Base-by-base conservation (phyloP, 2,329 filamentous ascomycete genomes). In the Phyllosticta ampelicida region DNA sequence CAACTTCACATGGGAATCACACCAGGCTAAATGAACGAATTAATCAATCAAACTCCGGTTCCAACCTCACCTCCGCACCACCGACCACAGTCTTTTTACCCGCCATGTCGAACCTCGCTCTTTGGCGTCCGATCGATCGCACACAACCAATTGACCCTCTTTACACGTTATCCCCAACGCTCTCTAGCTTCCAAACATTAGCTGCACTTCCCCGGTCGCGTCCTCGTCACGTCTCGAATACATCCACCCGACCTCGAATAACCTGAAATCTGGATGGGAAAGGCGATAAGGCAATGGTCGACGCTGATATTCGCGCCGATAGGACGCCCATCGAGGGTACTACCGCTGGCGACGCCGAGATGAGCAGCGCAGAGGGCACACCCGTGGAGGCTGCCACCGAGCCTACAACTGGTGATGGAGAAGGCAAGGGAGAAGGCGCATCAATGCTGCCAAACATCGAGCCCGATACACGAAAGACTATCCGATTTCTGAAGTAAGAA, bases 291-390 rank as follows among this genome's bases (percentile, higher is more conserved):
- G 18, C 48, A 16, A 66, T 71, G 70, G 69, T 66, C 60, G 68
- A 71, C 53, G 53, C 61, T 9, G 67, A 68, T 55, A 20, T 53
- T n/a, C 62, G 67, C 11, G 53, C 50, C 13, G 52, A 56, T 36
- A 62, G 65, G 19, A 69, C 64, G 20, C 66, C 68, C 1, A 48
- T 68, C 9, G 69, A 70, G 61, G 65, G 62, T 55, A 67, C 64
- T 1, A 64, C 65, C 2, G 63, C 70, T 1, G 71, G 70, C 3
- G 78, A 82, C 62, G 69, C 80, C 28, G 79, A 80, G 54, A 78
- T 81, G 77, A 73, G 65, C 13, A 48, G 48, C 28, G 44, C 30
- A 16, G 56, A 53, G 26, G 75, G 73, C 66, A 64, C 5, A 63
- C 59, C 11, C 16, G 62, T 59, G 6, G 60, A 54, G 10, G 55